These are phyloP conservation scores for Ophiostoma pallidulum DNA, from an alignment of 2,329 filamentous ascomycete genomes.

Conservation along the genomic window DNA sequence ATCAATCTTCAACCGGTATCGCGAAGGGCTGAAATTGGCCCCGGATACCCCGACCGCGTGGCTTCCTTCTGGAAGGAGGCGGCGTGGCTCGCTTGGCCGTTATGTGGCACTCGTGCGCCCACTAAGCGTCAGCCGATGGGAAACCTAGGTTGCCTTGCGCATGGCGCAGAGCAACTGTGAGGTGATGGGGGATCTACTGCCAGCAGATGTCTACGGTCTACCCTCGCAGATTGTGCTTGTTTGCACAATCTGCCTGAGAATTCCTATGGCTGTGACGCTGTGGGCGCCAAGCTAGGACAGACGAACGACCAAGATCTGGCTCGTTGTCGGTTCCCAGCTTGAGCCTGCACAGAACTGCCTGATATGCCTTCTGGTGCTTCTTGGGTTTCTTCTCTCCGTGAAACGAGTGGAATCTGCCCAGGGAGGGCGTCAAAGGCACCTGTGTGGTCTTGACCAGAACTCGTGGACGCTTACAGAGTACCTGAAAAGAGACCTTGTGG, in stretches of 20 bases:
- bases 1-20: not conserved
- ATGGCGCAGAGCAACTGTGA: not conserved
- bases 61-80: not conserved
- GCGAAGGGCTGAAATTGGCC: constrained; percentile 1
- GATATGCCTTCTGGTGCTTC: not conserved
- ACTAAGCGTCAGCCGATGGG: not conserved
- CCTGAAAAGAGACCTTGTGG: too few relatives aligned
- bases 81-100: not conserved
- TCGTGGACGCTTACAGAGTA: too few relatives aligned
- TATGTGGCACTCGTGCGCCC: not conserved
- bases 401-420: not conserved
- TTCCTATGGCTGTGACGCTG: not conserved
- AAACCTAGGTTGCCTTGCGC: not conserved
- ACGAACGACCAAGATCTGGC: not conserved
- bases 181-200: not conserved
- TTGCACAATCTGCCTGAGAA: too few relatives aligned
- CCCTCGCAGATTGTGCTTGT: too few relatives aligned
- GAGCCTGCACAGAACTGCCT: not conserved
- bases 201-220: too few relatives aligned
- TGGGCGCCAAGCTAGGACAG: not conserved
- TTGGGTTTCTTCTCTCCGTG: not conserved
- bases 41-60: not conserved
- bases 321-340: not conserved
- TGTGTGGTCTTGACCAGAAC: too few relatives aligned
- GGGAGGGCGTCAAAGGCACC: too few relatives aligned